These are phyloP conservation scores for Adansonia rubrostipa DNA, from an alignment of 441 rosid genomes.

Conservation along the genomic window DNA sequence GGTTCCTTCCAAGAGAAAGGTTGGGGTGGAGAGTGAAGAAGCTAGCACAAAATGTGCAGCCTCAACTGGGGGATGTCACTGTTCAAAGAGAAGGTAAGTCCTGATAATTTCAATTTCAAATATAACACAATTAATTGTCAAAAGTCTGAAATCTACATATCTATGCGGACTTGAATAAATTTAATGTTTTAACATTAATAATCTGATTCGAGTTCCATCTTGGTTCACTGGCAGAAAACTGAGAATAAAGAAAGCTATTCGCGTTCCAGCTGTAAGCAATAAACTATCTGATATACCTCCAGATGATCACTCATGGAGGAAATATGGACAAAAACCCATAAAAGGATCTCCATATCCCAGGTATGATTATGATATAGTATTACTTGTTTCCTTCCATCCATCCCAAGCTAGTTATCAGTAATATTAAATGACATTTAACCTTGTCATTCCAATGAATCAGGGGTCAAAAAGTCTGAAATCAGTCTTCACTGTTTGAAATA, in stretches of 20 bases:
- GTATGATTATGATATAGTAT: slow-evolving; percentile 20
- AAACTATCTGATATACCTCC: slow-evolving; percentile 32
- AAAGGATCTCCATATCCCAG: slow-evolving; percentile 39
- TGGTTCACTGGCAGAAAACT: slow-evolving; percentile 18
- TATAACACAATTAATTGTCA: not conserved
- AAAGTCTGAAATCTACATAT: not conserved
- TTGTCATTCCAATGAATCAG: not conserved
- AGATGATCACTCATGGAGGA: slow-evolving; percentile 32
- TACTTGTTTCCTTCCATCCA: not conserved
- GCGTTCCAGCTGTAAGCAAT: slow-evolving; percentile 30
- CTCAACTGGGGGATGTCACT: slow-evolving; percentile 40
- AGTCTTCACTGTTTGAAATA: not conserved
- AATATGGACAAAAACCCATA: slow-evolving; percentile 33
- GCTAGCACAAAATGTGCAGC: slow-evolving; percentile 23
- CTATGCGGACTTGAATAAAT: not conserved
- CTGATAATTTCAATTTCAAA: not conserved
- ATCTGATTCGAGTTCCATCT: not conserved
- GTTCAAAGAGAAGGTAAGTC: slow-evolving; percentile 38
- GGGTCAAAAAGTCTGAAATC: not conserved
- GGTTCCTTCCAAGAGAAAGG: slow-evolving; percentile 19
- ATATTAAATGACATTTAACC: not conserved
- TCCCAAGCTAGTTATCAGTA: not conserved
- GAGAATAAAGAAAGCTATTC: slow-evolving; percentile 25
- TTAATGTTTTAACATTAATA: not conserved
- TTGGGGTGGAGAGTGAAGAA: slow-evolving; percentile 21